Conservation (phyloP, 441 rosid species). For the Lepidium campestre region DNA sequence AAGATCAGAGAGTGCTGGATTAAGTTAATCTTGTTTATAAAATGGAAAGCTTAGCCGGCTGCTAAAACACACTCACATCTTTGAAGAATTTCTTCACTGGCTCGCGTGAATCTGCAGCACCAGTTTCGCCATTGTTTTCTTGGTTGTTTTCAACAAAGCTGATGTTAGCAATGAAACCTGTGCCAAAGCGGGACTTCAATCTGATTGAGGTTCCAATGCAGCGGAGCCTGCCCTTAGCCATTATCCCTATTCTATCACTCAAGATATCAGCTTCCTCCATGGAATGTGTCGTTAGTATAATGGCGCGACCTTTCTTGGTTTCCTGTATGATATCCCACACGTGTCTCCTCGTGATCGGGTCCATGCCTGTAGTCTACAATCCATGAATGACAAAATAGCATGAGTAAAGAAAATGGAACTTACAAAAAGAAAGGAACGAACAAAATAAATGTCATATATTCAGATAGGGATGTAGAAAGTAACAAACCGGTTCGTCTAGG, state of each 20-base stretch:
- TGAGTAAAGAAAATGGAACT: neutral
- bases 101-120: constrained; percentile 32
- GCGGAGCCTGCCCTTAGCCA: constrained; percentile 95
- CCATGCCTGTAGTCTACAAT: constrained; percentile 83
- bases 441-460: neutral
- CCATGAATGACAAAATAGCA: neutral
- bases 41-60: neutral
- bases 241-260: constrained; percentile 87
- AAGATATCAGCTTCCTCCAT: constrained; percentile 94
- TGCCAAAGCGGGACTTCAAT: constrained; percentile 81
- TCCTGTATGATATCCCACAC: constrained; percentile 91
- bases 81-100: constrained; percentile 73
- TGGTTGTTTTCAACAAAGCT: constrained; percentile 48
- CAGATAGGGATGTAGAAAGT: neutral
- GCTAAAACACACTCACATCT: constrained; percentile 38
- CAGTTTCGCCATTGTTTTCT: constrained; percentile 15
- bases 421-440: neutral
- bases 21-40: neutral
- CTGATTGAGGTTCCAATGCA: constrained; percentile 86
- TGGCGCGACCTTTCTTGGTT: constrained; percentile 81
- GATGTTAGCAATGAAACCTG: constrained; percentile 77
- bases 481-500: constrained; percentile 75
- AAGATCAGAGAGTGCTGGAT: constrained; percentile 9
- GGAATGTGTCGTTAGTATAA: constrained; percentile 90
- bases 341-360: constrained; percentile 90